A percentile compares a stretch with the other conserved stretches of the same genome.
Conservation (phyloP, 2,329 filamentous ascomycete species). For the Venturia nashicola region DNA sequence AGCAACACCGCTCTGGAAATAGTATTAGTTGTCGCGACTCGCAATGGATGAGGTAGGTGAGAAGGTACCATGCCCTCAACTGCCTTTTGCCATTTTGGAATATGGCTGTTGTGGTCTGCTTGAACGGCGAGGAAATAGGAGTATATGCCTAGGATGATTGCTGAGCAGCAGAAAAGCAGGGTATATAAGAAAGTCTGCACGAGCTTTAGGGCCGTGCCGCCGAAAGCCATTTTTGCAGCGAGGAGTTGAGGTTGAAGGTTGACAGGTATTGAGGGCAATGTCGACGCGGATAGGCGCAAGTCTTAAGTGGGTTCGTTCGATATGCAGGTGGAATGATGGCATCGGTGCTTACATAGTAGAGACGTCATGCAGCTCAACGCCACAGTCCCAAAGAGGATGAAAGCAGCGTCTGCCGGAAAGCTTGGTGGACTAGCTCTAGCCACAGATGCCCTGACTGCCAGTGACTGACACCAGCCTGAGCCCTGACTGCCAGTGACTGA, state of each 20-base stretch:
- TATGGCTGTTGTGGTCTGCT: constrained; percentile 48
- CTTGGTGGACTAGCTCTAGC: neutral
- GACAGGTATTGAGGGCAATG: neutral
- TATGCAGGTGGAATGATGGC: too few species aligned
- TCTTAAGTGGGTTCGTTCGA: neutral
- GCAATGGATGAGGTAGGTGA: too few species aligned
- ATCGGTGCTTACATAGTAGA: too few species aligned
- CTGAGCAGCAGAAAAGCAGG: constrained; percentile 60
- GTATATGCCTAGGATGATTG: constrained; percentile 62
- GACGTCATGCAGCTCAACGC: neutral
- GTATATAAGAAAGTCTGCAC: constrained; percentile 60
- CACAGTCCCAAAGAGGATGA: neutral
- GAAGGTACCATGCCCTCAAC: constrained; percentile 38
- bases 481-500: too few species aligned
- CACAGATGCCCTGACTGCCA: neutral
- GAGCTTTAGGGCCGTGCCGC: constrained; percentile 53
- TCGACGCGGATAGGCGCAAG: neutral
- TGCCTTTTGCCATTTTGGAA: constrained; percentile 55
- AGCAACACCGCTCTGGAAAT: constrained; percentile 57
- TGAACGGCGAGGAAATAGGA: constrained; percentile 74
- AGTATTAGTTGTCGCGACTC: neutral
- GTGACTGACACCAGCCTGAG: too few species aligned
- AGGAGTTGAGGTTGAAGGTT: neutral
- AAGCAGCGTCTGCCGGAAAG: neutral
- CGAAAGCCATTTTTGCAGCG: constrained; percentile 40